Evolutionary conservation across 306 rosid genomes (phyloP).

Genomic region (Prunus davidiana): DNA sequence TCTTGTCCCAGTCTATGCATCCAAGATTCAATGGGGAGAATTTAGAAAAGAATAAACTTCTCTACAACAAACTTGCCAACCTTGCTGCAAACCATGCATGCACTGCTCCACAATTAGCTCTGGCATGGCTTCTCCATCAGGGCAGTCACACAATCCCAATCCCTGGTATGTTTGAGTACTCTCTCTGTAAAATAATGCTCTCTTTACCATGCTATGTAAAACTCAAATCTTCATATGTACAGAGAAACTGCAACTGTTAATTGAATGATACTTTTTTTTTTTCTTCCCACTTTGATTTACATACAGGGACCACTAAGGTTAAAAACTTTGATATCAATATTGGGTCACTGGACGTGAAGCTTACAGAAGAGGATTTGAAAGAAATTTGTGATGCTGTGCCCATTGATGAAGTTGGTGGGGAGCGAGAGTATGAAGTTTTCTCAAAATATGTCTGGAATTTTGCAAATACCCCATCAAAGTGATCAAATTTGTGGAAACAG

Average conservation of each 20-base stretch:
- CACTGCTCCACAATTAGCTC: constrained; percentile 59
- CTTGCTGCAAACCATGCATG: constrained; percentile 51
- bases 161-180: constrained; percentile 44
- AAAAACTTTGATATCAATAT: constrained; percentile 59
- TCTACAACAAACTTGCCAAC: constrained; percentile 41
- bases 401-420: constrained; percentile 46
- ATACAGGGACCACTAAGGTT: constrained; percentile 58
- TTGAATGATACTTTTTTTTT: too few relatives aligned
- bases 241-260: too few relatives aligned
- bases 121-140: constrained; percentile 73
- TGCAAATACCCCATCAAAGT: neutral
- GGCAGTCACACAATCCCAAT: constrained; percentile 62
- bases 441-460: neutral
- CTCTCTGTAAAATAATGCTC: too few relatives aligned
- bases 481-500: too few relatives aligned
- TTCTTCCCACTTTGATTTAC: neutral
- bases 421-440: constrained; percentile 34
- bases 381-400: constrained; percentile 66
- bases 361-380: constrained; percentile 44
- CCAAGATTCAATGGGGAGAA: constrained; percentile 65
- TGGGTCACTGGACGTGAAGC: constrained; percentile 53
- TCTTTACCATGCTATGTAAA: too few relatives aligned
- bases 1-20: constrained; percentile 40
- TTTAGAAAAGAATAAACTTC: constrained; percentile 54
- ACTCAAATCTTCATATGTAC: too few relatives aligned